phyloP scores from a whole-genome alignment of 371 early-diverging fungal species.

The Syncephalastrum monosporum region DNA sequence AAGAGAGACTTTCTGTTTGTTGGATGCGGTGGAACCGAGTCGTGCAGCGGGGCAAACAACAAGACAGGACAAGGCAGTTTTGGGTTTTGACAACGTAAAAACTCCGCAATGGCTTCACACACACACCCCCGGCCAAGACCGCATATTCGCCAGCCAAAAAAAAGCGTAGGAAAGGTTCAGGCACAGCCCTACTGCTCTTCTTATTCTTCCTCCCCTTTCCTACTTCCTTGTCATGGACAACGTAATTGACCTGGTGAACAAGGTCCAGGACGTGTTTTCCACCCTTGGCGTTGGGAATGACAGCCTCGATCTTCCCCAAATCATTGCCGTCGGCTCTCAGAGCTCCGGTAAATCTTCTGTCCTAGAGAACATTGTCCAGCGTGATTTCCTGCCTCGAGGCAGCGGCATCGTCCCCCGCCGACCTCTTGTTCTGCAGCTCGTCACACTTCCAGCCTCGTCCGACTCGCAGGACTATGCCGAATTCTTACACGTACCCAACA shows the following conservation, averaged over 20 bases:
- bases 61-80: no score
- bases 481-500: conserved; percentile 74
- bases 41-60: no score
- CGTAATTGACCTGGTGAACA: conserved; percentile 84
- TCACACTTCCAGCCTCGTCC: conserved; percentile 51
- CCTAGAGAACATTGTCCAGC: conserved; percentile 87
- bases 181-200: neutral
- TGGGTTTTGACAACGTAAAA: no score
- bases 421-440: conserved; percentile 89
- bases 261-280: conserved; percentile 91
- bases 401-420: conserved; percentile 92
- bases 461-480: conserved; percentile 62
- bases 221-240: conserved; percentile 61
- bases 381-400: conserved; percentile 91
- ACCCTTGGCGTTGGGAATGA: conserved; percentile 69
- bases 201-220: neutral
- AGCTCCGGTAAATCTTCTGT: conserved; percentile 94
- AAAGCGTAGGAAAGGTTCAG: no score
- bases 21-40: no score
- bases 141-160: no score
- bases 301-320: conserved; percentile 88
- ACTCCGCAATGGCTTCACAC: no score
- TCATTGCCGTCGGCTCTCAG: conserved; percentile 85
- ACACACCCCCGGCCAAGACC: no score
- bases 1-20: no score